Conservation (phyloP, 1,284 basidiomycete species). For the Pulchroboletus neoregius region DNA sequence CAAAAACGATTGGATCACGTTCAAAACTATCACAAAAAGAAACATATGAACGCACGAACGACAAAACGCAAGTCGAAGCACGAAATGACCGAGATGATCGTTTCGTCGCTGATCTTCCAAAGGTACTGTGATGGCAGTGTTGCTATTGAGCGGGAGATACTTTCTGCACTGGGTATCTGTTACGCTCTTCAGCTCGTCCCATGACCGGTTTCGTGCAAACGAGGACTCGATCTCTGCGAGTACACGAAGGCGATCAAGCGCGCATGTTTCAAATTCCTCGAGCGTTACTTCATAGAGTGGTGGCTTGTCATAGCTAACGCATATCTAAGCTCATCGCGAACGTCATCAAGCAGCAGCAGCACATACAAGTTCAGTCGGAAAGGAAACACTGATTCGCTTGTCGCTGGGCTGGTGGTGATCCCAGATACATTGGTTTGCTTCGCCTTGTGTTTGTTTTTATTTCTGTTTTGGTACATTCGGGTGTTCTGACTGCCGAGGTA, state of each 20-base stretch:
- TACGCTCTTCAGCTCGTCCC: conserved; percentile 70
- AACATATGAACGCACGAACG: conserved; percentile 72
- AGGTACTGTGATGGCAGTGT: conserved; percentile 48
- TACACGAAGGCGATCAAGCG: conserved; percentile 84
- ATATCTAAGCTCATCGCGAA: conserved; percentile 5
- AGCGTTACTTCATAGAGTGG: conserved; percentile 89
- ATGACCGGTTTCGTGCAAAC: conserved; percentile 77
- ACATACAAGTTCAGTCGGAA: conserved; percentile 80
- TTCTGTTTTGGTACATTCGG: conserved; percentile 21
- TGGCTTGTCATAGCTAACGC: conserved; percentile 76
- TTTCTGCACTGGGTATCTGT: conserved; percentile 61
- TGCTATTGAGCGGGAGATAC: conserved; percentile 69
- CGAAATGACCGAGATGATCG: conserved; percentile 94
- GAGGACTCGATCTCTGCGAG: conserved; percentile 95
- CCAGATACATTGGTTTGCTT: neutral
- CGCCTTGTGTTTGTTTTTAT: conserved; percentile 6
- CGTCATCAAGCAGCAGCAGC: conserved; percentile 1
- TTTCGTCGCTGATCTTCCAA: conserved; percentile 69
- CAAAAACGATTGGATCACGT: neutral
- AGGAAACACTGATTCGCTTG: conserved; percentile 44
- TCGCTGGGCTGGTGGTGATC: neutral
- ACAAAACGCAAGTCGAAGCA: conserved; percentile 93
- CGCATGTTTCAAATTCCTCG: conserved; percentile 94
- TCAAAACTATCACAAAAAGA: neutral
- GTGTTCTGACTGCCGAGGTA: neutral